Conservation (phyloP, 176 grass and related monocot species). For the Puya raimondii region DNA sequence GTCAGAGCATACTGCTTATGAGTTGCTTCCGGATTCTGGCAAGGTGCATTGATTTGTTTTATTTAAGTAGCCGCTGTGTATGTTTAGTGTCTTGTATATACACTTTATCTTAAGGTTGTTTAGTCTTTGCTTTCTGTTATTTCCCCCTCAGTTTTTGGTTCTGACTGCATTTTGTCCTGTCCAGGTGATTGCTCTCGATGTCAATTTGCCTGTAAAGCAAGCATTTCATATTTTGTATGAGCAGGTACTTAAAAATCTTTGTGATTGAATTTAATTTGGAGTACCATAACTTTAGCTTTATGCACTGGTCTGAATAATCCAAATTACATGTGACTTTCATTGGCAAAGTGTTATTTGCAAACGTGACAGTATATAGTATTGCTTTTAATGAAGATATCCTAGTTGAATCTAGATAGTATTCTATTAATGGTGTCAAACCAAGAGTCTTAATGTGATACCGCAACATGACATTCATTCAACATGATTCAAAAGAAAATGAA, state of each 20-base stretch:
- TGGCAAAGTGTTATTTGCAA: too few relatives aligned
- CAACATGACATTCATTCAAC: background rate
- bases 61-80: background rate
- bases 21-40: constrained; percentile 89
- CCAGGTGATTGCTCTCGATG: constrained; percentile 91
- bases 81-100: background rate
- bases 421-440: too few relatives aligned
- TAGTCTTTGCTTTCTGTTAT: background rate
- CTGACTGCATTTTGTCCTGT: background rate
- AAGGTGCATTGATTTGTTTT: constrained; percentile 43
- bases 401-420: too few relatives aligned
- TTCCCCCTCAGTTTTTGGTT: constrained; percentile 2
- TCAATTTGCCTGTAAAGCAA: constrained; percentile 96
- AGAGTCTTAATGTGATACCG: too few relatives aligned
- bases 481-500: background rate
- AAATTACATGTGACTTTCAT: too few relatives aligned
- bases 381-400: too few relatives aligned
- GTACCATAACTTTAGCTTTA: background rate
- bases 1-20: constrained; percentile 66
- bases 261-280: background rate
- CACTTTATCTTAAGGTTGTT: background rate
- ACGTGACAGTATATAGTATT: too few relatives aligned
- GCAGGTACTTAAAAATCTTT: constrained; percentile 47
- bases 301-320: too few relatives aligned
- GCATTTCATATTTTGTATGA: constrained; percentile 98